These are phyloP conservation scores for Fusarium torreyae DNA, from an alignment of 2,329 filamentous ascomycete genomes.

Conservation along the genomic window DNA sequence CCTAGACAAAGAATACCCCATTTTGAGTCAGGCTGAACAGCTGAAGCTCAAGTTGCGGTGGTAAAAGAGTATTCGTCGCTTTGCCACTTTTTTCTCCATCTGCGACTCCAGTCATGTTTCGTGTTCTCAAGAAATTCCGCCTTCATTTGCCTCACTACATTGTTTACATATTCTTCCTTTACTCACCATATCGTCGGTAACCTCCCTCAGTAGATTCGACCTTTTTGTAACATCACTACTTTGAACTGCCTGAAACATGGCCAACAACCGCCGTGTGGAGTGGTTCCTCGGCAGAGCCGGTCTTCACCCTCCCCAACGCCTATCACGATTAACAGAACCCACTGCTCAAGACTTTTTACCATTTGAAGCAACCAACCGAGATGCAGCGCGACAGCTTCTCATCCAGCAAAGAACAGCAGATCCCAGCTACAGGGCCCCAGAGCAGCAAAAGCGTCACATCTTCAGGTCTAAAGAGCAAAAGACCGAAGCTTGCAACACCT, in stretches of 20 bases:
- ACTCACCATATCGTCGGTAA: neutral
- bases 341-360: slow-evolving; percentile 18
- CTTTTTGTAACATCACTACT: neutral
- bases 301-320: slow-evolving; percentile 14
- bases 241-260: neutral
- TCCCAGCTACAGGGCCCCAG: slow-evolving; percentile 4
- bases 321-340: slow-evolving; percentile 14
- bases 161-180: too few species aligned
- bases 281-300: slow-evolving; percentile 28
- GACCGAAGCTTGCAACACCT: neutral
- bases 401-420: slow-evolving; percentile 11
- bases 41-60: neutral
- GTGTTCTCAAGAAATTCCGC: too few species aligned
- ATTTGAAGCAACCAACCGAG: neutral
- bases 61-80: neutral
- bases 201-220: neutral
- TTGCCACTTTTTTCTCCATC: too few species aligned
- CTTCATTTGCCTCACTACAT: too few species aligned
- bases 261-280: slow-evolving; percentile 5
- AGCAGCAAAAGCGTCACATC: slow-evolving; percentile 16
- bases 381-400: slow-evolving; percentile 10
- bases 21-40: neutral
- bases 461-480: slow-evolving; percentile 24
- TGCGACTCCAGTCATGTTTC: too few species aligned
- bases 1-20: neutral